Percentiles rank a stretch among this genome's conserved stretches.
Conservation (phyloP, 1,284 basidiomycete genomes). For the Calocybe gambosa region DNA sequence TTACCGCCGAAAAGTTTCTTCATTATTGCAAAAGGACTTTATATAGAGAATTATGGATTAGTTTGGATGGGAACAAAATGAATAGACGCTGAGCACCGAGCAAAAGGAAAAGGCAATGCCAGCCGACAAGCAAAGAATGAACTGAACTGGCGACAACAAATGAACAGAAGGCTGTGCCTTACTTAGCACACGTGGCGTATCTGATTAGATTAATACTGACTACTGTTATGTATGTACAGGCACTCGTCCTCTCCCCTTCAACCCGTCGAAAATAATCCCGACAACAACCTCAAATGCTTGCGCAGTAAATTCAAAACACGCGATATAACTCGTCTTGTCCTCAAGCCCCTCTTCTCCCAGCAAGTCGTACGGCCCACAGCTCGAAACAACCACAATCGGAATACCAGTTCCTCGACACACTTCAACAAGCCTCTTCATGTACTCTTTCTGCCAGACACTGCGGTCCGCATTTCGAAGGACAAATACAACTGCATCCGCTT, state of each 20-base stretch:
- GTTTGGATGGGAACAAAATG: no score
- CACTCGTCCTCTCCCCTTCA: conserved; percentile 26
- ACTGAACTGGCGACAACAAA: not conserved
- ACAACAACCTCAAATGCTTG: conserved; percentile 41
- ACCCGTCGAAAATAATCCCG: conserved; percentile 36
- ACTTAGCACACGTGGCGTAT: not conserved
- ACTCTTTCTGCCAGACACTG: conserved; percentile 46
- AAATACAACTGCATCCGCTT: conserved; percentile 37
- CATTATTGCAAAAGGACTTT: conserved; percentile 12
- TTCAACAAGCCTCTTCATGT: conserved; percentile 30
- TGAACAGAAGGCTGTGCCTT: not conserved
- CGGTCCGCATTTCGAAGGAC: conserved; percentile 53
- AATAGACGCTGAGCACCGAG: not conserved
- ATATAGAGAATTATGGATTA: no score
- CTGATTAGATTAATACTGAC: not conserved
- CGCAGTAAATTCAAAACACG: conserved; percentile 53
- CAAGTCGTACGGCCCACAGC: conserved; percentile 58
- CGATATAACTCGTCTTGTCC: conserved; percentile 29
- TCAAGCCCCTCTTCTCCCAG: conserved; percentile 21
- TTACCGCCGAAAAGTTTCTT: conserved; percentile 20
- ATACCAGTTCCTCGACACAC: conserved; percentile 23
- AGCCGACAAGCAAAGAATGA: not conserved
- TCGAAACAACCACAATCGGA: conserved; percentile 39
- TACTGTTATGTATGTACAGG: no score
- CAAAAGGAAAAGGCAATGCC: not conserved